Conservation (phyloP, 1,284 basidiomycete species). For the Marasmius tenuissimus region DNA sequence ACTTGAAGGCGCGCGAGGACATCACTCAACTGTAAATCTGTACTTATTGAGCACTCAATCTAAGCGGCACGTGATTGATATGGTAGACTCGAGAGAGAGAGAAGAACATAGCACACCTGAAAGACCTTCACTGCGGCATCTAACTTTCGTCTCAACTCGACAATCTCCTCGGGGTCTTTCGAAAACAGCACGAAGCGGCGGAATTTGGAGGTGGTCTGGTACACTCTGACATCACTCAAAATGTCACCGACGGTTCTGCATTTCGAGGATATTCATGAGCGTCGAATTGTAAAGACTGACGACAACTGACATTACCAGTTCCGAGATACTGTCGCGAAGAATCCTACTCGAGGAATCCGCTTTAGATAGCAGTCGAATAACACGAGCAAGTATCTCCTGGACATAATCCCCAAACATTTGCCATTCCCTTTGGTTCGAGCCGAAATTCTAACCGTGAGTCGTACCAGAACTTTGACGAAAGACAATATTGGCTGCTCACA, state of each 20-base stretch:
- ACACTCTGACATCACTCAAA: neutral
- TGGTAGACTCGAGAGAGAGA: neutral
- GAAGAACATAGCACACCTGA: neutral
- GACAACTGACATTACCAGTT: neutral
- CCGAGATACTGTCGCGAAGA: neutral
- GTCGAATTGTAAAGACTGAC: neutral
- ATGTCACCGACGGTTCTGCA: neutral
- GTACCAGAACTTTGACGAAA: neutral
- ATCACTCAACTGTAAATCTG: neutral
- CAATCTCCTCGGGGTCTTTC: neutral
- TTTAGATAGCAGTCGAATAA: neutral
- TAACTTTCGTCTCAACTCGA: neutral
- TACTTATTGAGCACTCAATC: neutral
- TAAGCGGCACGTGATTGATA: neutral
- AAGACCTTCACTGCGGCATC: neutral
- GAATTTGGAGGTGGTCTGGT: neutral
- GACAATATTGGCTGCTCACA: neutral
- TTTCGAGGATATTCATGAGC: neutral
- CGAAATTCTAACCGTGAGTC: neutral
- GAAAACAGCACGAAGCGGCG: slow-evolving; percentile 1
- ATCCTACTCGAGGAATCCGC: neutral
- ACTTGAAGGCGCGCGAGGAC: neutral
- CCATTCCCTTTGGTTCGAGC: slow-evolving; percentile 6
- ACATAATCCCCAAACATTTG: slow-evolving; percentile 1
- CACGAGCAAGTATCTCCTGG: slow-evolving; percentile 4